These are phyloP conservation scores for Talaromyces sp. DNA, from an alignment of 2,329 filamentous ascomycete genomes.

Conservation along the genomic window DNA sequence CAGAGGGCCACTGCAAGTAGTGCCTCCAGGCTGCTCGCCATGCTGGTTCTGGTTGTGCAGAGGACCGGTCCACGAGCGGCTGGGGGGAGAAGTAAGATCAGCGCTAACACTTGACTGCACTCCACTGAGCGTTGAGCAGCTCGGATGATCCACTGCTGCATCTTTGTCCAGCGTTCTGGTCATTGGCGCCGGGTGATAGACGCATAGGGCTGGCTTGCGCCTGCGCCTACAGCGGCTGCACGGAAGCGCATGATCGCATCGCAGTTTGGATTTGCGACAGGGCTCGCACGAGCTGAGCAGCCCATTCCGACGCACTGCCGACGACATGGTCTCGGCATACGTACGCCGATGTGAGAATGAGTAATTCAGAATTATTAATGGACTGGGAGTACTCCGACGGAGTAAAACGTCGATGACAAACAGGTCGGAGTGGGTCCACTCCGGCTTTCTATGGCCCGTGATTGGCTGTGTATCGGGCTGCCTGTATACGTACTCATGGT, in stretches of 20 bases:
- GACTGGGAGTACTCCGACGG: neutral
- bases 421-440: neutral
- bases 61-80: neutral
- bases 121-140: neutral
- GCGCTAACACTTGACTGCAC: neutral
- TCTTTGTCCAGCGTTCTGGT: neutral
- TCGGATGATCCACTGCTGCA: neutral
- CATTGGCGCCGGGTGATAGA: constrained; percentile 12
- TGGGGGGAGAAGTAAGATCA: neutral
- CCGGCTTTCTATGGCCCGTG: neutral
- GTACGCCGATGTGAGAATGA: neutral
- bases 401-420: neutral
- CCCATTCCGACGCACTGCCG: constrained; percentile 28
- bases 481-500: neutral
- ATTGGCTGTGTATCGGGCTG: neutral
- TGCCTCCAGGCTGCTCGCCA: neutral
- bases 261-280: constrained; percentile 32
- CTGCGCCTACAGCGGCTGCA: constrained; percentile 16
- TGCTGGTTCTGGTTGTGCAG: neutral
- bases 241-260: constrained; percentile 30
- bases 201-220: constrained; percentile 2
- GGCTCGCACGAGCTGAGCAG: constrained; percentile 34
- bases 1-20: neutral
- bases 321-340: neutral
- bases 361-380: neutral